A percentile compares a stretch with the other conserved stretches of the same genome.
phyloP scores from a whole-genome alignment of 23 red algal genomes.

The Chondrus crispus region DNA sequence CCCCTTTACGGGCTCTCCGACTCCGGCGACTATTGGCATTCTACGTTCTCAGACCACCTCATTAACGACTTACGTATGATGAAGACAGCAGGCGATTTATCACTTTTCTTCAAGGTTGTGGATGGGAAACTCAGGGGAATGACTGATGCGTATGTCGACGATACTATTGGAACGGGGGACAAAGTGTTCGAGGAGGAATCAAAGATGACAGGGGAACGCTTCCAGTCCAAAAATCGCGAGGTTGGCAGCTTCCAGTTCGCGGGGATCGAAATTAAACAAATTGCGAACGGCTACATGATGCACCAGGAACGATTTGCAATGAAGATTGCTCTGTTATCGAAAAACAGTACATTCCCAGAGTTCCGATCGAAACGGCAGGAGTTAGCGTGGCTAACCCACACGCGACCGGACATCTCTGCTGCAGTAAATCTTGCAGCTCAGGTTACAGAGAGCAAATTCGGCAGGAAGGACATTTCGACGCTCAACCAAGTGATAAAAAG shows the following conservation, averaged over 20 bases:
- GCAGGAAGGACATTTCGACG: not conserved
- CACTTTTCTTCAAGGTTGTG: not conserved
- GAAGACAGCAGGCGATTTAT: not conserved
- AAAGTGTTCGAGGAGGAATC: not conserved
- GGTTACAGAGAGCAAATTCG: not conserved
- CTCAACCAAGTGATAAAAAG: not conserved
- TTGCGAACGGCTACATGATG: not conserved
- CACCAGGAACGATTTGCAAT: not conserved
- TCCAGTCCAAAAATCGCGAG: not conserved
- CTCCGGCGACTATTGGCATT: slow-evolving; percentile 12
- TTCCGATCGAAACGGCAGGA: not conserved
- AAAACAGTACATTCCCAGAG: not conserved
- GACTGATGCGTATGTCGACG: slow-evolving; percentile 18
- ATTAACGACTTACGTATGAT: not conserved
- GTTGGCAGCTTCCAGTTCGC: not conserved
- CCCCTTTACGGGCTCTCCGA: slow-evolving; percentile 12
- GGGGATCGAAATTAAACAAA: not conserved
- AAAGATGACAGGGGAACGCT: not conserved
- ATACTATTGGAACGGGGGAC: not conserved
- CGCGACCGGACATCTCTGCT: not conserved
- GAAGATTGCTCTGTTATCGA: not conserved
- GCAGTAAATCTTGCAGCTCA: not conserved
- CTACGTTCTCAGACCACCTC: not conserved
- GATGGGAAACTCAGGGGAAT: not conserved
- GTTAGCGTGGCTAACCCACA: not conserved